Base-by-base conservation (phyloP, 2,329 filamentous ascomycete genomes). In the Colletotrichum chlorophyti region DNA sequence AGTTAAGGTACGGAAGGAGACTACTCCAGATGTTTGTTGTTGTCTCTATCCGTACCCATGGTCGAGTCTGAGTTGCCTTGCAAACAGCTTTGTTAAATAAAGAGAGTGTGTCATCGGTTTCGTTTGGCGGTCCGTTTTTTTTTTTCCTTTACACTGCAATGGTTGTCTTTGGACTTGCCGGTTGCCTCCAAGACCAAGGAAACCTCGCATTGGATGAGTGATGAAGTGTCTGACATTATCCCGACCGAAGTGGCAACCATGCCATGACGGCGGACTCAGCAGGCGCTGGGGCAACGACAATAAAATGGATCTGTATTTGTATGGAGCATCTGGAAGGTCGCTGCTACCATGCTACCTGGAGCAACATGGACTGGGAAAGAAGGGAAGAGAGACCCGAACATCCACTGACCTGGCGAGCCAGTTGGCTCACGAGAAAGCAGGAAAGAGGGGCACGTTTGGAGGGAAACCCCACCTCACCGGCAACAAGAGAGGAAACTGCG, bases 381-480 rank as follows among this genome's bases (percentile, higher is more conserved):
- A 47, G 34, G 37, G 23, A 17, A 48, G 38, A 38, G n/a, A n/a
- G n/a, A n/a, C n/a, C n/a, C n/a, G n/a, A n/a, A n/a, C n/a, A n/a
- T n/a, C 26, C 26, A 41, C 49, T 24, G 49, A 31, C 41, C 29
- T 42, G 53, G 37, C 31, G 46, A 51, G 53, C 31, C 49, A 47
- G 49, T 42, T 17, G 45, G 52, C 57, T 49, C n/a, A n/a, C n/a
- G 57, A 40, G 52, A 40, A 60, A 50, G 45, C 57, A 38, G 43
- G 37, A 17, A 49, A 31, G 51, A 60, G 51, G 57, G 57, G 57
- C 57, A 60, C 37, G 24, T 40, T 41, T 40, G 26, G 31, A 50
- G 45, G 51, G 19, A n/a, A n/a, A 9, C 26, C 57, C 57, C 57
- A 49, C 57, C 51, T 50, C 43, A 57, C 51, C 51, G 19, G 57